A percentile compares a stretch with the other conserved stretches of the same genome.
These are phyloP conservation scores for Tuber brumale DNA, from an alignment of 495 filamentous ascomycete species.

Conservation along the genomic window DNA sequence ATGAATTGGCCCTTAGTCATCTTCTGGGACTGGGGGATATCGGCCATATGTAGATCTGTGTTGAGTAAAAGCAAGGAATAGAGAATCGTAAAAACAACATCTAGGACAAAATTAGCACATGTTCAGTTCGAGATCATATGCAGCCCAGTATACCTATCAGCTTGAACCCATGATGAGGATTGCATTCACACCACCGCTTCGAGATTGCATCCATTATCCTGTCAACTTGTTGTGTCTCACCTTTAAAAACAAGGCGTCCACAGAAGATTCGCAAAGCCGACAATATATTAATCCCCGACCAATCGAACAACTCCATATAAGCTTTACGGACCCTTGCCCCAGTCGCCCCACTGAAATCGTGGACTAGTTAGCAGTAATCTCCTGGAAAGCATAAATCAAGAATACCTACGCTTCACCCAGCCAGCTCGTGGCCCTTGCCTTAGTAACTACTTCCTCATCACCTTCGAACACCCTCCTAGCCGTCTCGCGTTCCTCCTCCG, in stretches of 20 bases:
- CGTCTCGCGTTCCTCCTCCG: constrained; percentile 61
- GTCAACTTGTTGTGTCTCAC: constrained; percentile 95
- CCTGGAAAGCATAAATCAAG: not conserved
- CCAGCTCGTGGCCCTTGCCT: constrained; percentile 76
- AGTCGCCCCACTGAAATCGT: constrained; percentile 48
- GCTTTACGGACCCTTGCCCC: constrained; percentile 65
- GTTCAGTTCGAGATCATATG: constrained; percentile 6
- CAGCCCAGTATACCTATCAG: constrained; percentile 56
- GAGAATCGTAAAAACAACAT: constrained; percentile 94
- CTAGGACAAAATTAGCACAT: constrained; percentile 45
- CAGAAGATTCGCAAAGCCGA: constrained; percentile 73
- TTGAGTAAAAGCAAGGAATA: constrained; percentile 94
- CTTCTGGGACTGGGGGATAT: constrained; percentile 71
- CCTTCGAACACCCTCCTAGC: constrained; percentile 79
- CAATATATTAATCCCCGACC: constrained; percentile 73
- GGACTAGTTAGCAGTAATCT: constrained; percentile 20
- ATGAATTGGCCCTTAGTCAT: constrained; percentile 93
- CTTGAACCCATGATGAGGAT: constrained; percentile 91
- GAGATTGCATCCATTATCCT: constrained; percentile 85
- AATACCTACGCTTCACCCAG: constrained; percentile 61
- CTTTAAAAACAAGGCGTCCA: constrained; percentile 71
- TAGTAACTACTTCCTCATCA: constrained; percentile 70
- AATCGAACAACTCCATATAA: constrained; percentile 90
- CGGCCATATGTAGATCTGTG: constrained; percentile 89
- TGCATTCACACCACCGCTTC: constrained; percentile 86